Conservation (phyloP, 345 rosid species). For the Moricandia arvensis region DNA sequence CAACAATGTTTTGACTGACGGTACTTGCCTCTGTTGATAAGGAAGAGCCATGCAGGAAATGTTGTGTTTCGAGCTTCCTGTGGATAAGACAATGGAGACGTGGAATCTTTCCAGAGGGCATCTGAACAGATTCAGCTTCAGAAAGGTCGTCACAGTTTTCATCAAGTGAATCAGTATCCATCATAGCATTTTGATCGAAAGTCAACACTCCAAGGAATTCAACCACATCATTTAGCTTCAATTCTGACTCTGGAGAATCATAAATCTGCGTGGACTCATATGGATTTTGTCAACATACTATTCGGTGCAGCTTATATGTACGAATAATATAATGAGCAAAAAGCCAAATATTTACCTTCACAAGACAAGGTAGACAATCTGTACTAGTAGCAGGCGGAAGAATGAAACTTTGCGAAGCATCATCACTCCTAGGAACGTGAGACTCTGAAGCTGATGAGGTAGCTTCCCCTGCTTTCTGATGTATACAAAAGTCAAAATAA, state of each 20-base stretch:
- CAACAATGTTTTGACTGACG: not conserved
- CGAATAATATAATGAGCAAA: not conserved
- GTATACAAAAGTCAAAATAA: not conserved
- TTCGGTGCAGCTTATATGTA: not conserved
- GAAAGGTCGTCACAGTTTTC: slow-evolving; percentile 44
- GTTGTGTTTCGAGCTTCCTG: slow-evolving; percentile 68
- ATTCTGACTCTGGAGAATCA: slow-evolving; percentile 70
- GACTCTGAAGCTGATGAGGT: slow-evolving; percentile 48
- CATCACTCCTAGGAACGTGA: slow-evolving; percentile 24
- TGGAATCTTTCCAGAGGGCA: slow-evolving; percentile 75
- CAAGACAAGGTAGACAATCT: slow-evolving; percentile 62
- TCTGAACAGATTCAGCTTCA: slow-evolving; percentile 52
- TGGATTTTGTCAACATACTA: slow-evolving; percentile 6
- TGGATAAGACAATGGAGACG: slow-evolving; percentile 80
- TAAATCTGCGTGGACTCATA: slow-evolving; percentile 54
- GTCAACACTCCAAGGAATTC: slow-evolving; percentile 83
- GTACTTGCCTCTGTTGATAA: slow-evolving; percentile 55
- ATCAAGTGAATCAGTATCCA: slow-evolving; percentile 42
- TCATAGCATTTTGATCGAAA: slow-evolving; percentile 45
- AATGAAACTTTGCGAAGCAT: slow-evolving; percentile 29
- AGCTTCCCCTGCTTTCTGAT: slow-evolving; percentile 58
- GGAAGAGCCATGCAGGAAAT: slow-evolving; percentile 49
- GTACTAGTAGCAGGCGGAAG: slow-evolving; percentile 22
- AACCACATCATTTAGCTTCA: slow-evolving; percentile 82
- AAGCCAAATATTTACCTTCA: slow-evolving; percentile 48